Evolutionary conservation across 179 eudicot genomes (phyloP), one percentile per base, ranked within the genome.

Genomic region (Actinidia polygama): DNA sequence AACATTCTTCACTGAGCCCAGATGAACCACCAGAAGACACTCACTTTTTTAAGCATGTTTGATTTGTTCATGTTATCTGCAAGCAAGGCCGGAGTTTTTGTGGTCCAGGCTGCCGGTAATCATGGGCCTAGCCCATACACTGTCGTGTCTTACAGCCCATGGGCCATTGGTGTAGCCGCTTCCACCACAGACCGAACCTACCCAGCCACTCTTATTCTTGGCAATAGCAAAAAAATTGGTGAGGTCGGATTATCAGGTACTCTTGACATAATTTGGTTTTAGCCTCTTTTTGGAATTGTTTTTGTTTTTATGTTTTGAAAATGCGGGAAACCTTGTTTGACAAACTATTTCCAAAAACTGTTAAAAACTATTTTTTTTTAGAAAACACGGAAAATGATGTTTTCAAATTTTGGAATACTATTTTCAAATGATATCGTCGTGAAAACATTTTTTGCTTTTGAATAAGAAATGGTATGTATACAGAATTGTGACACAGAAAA

Each of bases 91-190:
- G 99, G 99, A 3, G 90, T 91, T 19, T 92, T 93, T 55, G 98
- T 95, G 77, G 98, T 90, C 19, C 99, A 96, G 80, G 98, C 99
- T 5, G 98, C 91, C 6, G 98, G 99, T 1, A 96, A 96, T 85
- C 87, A 84, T n/a, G 99, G 99, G 8, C 99, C 99, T 0, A 83
- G 66, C 40, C 87, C 93, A 2, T 90, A 88, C 81, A 82, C 90
- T 1, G 89, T 91, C 16, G 92, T 91, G n/a, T 95, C 99, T 49
- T 96, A 89, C 82, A 95, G 98, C 84, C 99, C 99, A 10, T 95
- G 99, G 99, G 86, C 92, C 61, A 87, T 96, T 30, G 98, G 98
- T 40, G 95, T 93, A 2, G 97, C 87, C 58, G 81, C 98, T 81
- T 90, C 91, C 77, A 82, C 55, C 84, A 95, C 96, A 0, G 96